Conservation (phyloP, 2,329 filamentous ascomycete genomes). For the Pseudogymnoascus sp. region DNA sequence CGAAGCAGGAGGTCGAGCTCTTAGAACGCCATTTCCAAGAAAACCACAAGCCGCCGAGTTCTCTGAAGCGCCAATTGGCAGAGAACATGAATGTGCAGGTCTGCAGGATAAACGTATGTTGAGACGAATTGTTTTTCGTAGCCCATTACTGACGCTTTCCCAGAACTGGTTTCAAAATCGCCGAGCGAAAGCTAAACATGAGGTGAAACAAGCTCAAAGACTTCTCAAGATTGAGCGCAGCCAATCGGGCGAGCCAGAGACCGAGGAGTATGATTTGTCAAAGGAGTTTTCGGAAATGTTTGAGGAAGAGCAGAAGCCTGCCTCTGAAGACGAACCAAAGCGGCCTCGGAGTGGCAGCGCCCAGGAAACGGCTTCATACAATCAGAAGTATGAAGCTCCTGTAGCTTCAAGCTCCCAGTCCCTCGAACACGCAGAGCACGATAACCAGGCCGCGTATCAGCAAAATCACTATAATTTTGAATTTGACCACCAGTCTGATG, state of each 20-base stretch:
- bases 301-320: conserved; percentile 3
- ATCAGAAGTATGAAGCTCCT: conserved; percentile 1
- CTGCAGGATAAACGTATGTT: conserved; percentile 52
- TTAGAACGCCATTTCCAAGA: conserved; percentile 54
- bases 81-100: conserved; percentile 55
- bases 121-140: neutral
- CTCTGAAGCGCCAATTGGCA: conserved; percentile 50
- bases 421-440: neutral
- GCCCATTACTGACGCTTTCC: conserved; percentile 24
- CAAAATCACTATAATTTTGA: neutral
- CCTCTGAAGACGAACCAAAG: neutral
- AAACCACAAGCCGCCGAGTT: conserved; percentile 57
- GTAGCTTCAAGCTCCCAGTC: neutral
- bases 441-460: conserved; percentile 3
- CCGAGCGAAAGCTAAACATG: conserved; percentile 49
- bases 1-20: conserved; percentile 50
- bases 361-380: neutral
- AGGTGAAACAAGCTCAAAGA: conserved; percentile 42
- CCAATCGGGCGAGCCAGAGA: conserved; percentile 25
- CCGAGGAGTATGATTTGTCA: conserved; percentile 18
- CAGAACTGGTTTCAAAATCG: conserved; percentile 60
- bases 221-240: conserved; percentile 34
- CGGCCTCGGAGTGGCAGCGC: neutral
- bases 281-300: conserved; percentile 8
- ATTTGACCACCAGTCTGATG: neutral